phyloP scores from a whole-genome alignment of 2,329 filamentous ascomycete genomes.

The Talaromyces amestolkiae region DNA sequence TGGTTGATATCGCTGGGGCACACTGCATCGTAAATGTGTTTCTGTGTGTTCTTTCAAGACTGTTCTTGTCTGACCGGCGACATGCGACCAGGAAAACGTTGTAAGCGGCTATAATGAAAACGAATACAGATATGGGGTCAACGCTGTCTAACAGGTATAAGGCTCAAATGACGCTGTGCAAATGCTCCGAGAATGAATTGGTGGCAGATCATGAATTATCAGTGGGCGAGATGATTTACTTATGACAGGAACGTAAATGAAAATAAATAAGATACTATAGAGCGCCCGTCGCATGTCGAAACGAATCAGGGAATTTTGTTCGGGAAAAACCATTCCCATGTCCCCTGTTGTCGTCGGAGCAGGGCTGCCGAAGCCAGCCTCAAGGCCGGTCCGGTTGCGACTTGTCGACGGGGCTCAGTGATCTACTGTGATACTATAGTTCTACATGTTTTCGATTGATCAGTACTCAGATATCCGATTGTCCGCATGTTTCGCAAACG shows the following conservation, averaged over 20 bases:
- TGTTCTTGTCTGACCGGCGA: neutral
- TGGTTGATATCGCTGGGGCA: constrained; percentile 64
- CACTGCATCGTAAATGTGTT: neutral
- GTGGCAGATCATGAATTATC: neutral
- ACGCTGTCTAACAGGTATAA: neutral
- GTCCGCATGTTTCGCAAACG: neutral
- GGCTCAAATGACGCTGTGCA: neutral
- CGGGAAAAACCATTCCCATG: constrained; percentile 7
- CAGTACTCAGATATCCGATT: neutral
- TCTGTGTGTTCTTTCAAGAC: neutral
- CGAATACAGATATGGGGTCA: neutral
- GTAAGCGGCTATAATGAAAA: neutral
- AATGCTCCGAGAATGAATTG: neutral
- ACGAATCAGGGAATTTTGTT: neutral
- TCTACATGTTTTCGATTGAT: no score
- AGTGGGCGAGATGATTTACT: neutral
- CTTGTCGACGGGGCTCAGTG: no score
- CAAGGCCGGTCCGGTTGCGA: neutral
- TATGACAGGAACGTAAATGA: neutral
- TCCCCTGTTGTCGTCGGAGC: neutral
- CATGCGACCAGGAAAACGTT: neutral
- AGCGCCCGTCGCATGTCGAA: neutral
- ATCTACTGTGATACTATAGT: no score
- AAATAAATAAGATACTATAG: neutral
- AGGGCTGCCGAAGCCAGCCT: neutral